Conservation (phyloP, 305 asterid species). For the Fraxinus baroniana region DNA sequence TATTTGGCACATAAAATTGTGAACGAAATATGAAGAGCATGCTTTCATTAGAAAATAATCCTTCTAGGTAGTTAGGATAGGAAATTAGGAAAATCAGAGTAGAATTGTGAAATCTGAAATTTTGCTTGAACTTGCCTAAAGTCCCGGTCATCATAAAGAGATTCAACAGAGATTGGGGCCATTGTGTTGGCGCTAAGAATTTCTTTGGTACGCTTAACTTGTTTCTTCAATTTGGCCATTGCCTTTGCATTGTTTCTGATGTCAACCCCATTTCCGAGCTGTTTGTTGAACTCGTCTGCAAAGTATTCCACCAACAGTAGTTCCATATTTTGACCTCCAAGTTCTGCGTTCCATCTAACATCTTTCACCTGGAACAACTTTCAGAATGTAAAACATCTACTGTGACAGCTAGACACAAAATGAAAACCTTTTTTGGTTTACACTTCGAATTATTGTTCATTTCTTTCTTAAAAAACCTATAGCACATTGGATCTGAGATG, state of each 20-base stretch:
- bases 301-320: conserved; percentile 87
- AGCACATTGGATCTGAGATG: neutral
- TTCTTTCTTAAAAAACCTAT: neutral
- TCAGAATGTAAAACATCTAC: conserved; percentile 24
- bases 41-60: neutral
- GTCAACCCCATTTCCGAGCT: conserved; percentile 77
- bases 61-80: neutral
- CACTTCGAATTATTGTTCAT: neutral
- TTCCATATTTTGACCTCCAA: conserved; percentile 97
- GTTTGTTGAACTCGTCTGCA: conserved; percentile 89
- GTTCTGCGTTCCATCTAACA: conserved; percentile 89
- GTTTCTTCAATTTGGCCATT: conserved; percentile 96
- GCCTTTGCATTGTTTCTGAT: conserved; percentile 82
- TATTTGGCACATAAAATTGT: neutral
- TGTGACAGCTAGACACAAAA: neutral
- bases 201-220: conserved; percentile 96
- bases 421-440: neutral
- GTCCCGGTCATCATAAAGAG: conserved; percentile 83
- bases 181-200: conserved; percentile 87
- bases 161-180: conserved; percentile 97
- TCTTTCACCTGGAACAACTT: conserved; percentile 76
- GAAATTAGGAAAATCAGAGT: neutral
- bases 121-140: conserved; percentile 55
- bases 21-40: neutral
- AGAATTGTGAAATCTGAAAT: neutral